phyloP scores from a whole-genome alignment of 352 stramenopile genomes.

The Sclerospora graminicola region DNA sequence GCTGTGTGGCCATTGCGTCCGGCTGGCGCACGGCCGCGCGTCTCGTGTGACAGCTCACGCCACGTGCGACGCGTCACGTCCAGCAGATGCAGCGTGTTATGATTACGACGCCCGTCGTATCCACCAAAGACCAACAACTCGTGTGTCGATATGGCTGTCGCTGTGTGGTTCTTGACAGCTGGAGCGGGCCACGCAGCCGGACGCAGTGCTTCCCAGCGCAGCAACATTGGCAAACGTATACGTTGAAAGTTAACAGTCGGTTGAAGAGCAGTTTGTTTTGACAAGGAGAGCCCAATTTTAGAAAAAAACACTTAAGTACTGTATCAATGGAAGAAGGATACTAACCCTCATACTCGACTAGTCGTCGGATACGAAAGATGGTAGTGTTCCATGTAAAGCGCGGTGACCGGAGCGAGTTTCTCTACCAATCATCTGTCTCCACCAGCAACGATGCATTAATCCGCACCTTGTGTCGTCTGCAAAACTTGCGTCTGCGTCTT shows the following conservation, averaged over 20 bases:
- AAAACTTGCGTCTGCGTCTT: constrained; percentile 77
- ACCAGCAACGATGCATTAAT: constrained; percentile 82
- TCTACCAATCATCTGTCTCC: constrained; percentile 74
- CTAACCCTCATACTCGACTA: not conserved
- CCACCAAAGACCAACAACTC: constrained; percentile 87
- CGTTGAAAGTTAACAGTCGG: not conserved
- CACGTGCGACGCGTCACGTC: constrained; percentile 74
- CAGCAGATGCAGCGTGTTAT: constrained; percentile 88
- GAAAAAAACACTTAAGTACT: no score
- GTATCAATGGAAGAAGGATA: no score
- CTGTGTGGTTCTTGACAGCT: constrained; percentile 86
- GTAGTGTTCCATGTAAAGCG: constrained; percentile 87
- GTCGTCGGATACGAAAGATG: constrained; percentile 28
- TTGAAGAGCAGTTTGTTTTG: not conserved
- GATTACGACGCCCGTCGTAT: constrained; percentile 92
- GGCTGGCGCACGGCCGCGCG: constrained; percentile 45
- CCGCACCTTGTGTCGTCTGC: constrained; percentile 66
- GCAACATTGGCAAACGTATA: constrained; percentile 25
- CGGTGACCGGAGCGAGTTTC: constrained; percentile 83
- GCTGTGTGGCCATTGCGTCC: constrained; percentile 93
- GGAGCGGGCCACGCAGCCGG: constrained; percentile 28
- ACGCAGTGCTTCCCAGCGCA: constrained; percentile 55
- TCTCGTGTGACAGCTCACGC: constrained; percentile 35
- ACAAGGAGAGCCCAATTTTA: not conserved
- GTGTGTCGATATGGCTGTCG: constrained; percentile 40